Percentiles rank a stretch among this genome's conserved stretches.
These are phyloP conservation scores for Metschnikowia aberdeeniae DNA, from an alignment of 805 yeast species.

Conservation along the genomic window DNA sequence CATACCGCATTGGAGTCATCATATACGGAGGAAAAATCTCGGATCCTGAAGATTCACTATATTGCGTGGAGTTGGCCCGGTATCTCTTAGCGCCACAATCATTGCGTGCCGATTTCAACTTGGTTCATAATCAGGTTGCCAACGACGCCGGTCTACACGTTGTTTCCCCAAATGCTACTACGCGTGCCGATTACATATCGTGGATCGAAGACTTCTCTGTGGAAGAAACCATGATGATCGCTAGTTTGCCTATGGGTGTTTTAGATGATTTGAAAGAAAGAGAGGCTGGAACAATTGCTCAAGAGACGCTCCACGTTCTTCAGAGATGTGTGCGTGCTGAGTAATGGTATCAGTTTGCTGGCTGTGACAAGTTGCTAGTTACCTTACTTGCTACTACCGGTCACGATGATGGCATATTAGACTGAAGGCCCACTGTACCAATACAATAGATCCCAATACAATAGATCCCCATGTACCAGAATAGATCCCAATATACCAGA, in stretches of 20 bases:
- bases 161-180: conserved; percentile 47
- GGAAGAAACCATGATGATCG: conserved; percentile 50
- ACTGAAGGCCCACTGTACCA: too few relatives aligned
- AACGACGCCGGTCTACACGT: conserved; percentile 17
- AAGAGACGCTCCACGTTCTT: not conserved
- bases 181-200: conserved; percentile 25
- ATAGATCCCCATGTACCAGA: too few relatives aligned
- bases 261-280: conserved; percentile 29
- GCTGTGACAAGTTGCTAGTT: too few relatives aligned
- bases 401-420: too few relatives aligned
- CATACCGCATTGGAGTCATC: conserved; percentile 47
- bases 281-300: conserved; percentile 17
- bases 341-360: not conserved
- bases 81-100: conserved; percentile 37
- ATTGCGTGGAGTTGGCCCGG: conserved; percentile 31
- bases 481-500: too few relatives aligned
- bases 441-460: too few relatives aligned
- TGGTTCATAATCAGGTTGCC: conserved; percentile 30
- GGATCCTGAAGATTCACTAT: conserved; percentile 34
- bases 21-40: conserved; percentile 68
- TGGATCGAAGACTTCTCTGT: conserved; percentile 59
- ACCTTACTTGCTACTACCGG: too few relatives aligned
- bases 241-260: conserved; percentile 44
- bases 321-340: not conserved
- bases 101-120: conserved; percentile 40